These are phyloP conservation scores for Cardiospermum halicacabum DNA, from an alignment of 345 rosid genomes.

Conservation along the genomic window DNA sequence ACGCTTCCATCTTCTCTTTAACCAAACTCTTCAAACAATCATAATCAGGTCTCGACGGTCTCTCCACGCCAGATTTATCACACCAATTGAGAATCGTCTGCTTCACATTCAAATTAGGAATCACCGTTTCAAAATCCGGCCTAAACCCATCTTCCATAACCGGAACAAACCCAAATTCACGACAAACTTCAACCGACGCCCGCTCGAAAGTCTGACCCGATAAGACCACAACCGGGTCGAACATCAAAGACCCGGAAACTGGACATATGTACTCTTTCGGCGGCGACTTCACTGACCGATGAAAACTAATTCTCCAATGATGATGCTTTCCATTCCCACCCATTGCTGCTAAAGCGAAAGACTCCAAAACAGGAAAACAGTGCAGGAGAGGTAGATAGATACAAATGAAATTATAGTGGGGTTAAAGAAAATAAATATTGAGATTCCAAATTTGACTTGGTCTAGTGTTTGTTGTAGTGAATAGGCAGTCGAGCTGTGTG, in stretches of 20 bases:
- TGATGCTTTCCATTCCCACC: conserved; percentile 53
- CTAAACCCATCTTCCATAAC: conserved; percentile 37
- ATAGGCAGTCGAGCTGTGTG: too few species aligned
- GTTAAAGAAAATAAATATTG: too few species aligned
- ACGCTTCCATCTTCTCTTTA: conserved; percentile 31
- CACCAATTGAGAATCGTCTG: conserved; percentile 68
- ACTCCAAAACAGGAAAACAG: not conserved
- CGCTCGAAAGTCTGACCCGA: conserved; percentile 89
- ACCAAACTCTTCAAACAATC: conserved; percentile 41
- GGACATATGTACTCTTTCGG: conserved; percentile 74
- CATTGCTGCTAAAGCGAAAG: conserved; percentile 25
- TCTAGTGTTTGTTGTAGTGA: not conserved
- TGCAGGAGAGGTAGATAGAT: not conserved
- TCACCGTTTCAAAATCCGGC: conserved; percentile 56
- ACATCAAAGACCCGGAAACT: conserved; percentile 56
- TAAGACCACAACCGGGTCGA: conserved; percentile 77
- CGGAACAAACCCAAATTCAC: conserved; percentile 43
- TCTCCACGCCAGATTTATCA: conserved; percentile 22
- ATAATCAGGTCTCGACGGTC: conserved; percentile 46
- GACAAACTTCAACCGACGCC: conserved; percentile 58
- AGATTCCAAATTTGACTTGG: not conserved
- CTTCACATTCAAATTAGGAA: conserved; percentile 70
- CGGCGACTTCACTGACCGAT: conserved; percentile 31
- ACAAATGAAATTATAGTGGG: not conserved
- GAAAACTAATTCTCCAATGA: conserved; percentile 63